phyloP scores from a whole-genome alignment of 306 rosid genomes.

The Pueraria montana region DNA sequence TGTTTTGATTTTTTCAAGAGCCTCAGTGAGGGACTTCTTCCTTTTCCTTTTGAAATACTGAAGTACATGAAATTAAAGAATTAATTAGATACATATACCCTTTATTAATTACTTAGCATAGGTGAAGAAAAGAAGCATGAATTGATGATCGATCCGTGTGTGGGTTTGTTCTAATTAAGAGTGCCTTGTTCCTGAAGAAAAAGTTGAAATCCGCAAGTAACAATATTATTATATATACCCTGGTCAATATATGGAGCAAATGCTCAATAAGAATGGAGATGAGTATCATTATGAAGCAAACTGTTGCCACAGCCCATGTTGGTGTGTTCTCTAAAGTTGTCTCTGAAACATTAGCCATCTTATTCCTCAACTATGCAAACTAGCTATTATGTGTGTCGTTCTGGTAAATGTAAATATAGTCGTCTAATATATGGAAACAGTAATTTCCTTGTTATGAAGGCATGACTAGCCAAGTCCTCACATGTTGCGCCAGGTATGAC shows the following conservation, averaged over 20 bases:
- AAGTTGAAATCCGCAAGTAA: not conserved
- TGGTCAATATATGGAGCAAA: slow-evolving; percentile 52
- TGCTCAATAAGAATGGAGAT: slow-evolving; percentile 60
- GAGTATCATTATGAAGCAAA: slow-evolving; percentile 57
- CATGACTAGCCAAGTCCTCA: not conserved
- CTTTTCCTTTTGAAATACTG: slow-evolving; percentile 58
- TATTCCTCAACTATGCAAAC: not conserved
- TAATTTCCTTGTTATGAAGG: not conserved
- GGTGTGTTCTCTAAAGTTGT: slow-evolving; percentile 62
- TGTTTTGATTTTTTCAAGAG: slow-evolving; percentile 65
- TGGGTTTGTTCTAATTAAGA: not conserved
- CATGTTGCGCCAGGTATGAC: not conserved
- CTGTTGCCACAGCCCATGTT: slow-evolving; percentile 74
- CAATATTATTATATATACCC: slow-evolving; percentile 42
- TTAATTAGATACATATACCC: not conserved
- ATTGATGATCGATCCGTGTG: not conserved
- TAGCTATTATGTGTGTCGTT: too few relatives aligned
- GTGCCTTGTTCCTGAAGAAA: not conserved
- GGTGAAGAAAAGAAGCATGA: too few relatives aligned
- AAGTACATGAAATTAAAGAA: not conserved
- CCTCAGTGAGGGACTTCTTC: slow-evolving; percentile 57
- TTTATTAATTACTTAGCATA: not conserved
- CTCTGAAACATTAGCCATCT: slow-evolving; percentile 25
- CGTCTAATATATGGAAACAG: too few relatives aligned
- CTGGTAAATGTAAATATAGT: too few relatives aligned